These are phyloP conservation scores for Spraguea lophii DNA, from an alignment of 371 early-diverging fungal species.

Conservation along the genomic window DNA sequence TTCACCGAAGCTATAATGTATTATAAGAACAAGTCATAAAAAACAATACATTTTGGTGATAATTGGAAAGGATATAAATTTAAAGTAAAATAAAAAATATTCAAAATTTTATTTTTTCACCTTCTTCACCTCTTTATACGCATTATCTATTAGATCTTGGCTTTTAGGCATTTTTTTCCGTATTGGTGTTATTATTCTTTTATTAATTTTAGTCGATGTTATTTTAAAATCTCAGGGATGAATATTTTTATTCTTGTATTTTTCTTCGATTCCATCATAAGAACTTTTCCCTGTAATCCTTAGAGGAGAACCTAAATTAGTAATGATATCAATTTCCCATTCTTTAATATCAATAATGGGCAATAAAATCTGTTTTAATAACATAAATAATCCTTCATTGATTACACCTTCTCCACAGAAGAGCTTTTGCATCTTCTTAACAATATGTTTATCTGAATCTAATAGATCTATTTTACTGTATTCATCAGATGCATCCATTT, in stretches of 20 bases:
- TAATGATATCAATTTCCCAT: conserved; percentile 45
- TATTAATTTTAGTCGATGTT: conserved; percentile 60
- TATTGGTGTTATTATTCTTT: conserved; percentile 69
- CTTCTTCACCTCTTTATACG: too few species aligned
- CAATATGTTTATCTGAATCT: conserved; percentile 62
- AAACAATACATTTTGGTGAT: too few species aligned
- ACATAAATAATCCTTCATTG: conserved; percentile 69
- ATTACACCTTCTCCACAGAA: conserved; percentile 92
- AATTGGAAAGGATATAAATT: too few species aligned
- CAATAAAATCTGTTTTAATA: conserved; percentile 68
- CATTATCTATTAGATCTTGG: too few species aligned
- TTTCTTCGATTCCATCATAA: conserved; percentile 59
- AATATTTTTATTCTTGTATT: conserved; percentile 61
- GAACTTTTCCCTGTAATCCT: conserved; percentile 60
- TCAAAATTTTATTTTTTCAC: too few species aligned
- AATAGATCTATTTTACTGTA: conserved; percentile 89
- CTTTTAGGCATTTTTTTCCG: too few species aligned
- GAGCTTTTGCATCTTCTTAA: conserved; percentile 75
- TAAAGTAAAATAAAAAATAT: too few species aligned
- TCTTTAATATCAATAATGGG: conserved; percentile 48
- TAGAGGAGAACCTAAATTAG: too few species aligned
- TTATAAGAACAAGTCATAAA: too few species aligned
- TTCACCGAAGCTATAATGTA: too few species aligned
- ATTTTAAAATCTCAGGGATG: conserved; percentile 91
- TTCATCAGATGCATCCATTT: conserved; percentile 91